Evolutionary conservation across 352 stramenopile species (phyloP), one percentile per base, ranked within the genome.

Genomic region (Pythium sukuiense): DNA sequence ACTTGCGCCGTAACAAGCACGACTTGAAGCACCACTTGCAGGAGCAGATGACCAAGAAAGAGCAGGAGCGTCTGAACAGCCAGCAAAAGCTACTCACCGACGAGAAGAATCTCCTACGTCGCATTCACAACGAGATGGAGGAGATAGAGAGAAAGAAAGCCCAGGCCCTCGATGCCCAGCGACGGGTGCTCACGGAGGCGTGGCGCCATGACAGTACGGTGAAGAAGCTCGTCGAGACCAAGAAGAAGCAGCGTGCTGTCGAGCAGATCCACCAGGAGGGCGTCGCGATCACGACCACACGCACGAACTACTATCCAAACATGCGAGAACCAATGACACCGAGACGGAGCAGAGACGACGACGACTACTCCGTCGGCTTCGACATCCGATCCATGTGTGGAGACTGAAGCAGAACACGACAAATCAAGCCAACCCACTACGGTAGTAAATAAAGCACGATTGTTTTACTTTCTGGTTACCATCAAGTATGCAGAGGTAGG

Each of bases 351-450:
- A 45, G n/a, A 14, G 27, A 69, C 52, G 71, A 76, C 4, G 70
- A 77, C 35, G 78, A 92, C 56, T 92, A 77, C 65, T 92, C 83
- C 0, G 83, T 92, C 3, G 83, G 83, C 26, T 92, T 90, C 49
- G 81, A 92, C 69, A 86, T 90, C 58, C 83, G 81, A 0, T 88
- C 80, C 3, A 69, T 85, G 20, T 81, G 71, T 59, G 70, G 67
- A 0, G 74, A 77, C n/a, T 80, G 37, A 50, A 57, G 8, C 8
- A 9, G 27, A 20, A 2, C 26, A 24, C 58, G 3, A 24, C 2
- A 9, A 27, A 65, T 7, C 20, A 4, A 57, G 48, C 39, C 29
- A 11, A 27, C 18, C 6, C 8, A 6, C 12, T 7, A 26, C 30
- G n/a, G 13, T 16, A 39, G 59, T 65, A 65, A 65, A 65, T 65